Percentiles rank a stretch among this genome's conserved stretches.
Evolutionary conservation across 306 rosid genomes (phyloP).

Genomic region (Betula pendula): DNA sequence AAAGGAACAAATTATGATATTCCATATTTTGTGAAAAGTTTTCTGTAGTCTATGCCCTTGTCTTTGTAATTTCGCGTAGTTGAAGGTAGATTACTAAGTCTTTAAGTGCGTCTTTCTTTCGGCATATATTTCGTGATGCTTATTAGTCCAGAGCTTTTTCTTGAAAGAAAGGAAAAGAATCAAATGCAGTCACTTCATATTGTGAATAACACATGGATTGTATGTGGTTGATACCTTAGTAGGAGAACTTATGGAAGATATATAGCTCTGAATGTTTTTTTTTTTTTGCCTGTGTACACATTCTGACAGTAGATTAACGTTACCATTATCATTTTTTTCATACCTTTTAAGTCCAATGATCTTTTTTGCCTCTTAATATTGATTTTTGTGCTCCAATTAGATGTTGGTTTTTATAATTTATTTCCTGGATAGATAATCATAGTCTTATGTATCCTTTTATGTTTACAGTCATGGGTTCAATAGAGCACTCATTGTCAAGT

Average conservation of each 20-base stretch:
- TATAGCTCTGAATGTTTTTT: not conserved
- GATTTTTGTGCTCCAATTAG: not conserved
- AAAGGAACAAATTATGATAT: not conserved
- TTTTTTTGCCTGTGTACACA: not conserved
- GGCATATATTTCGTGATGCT: not conserved
- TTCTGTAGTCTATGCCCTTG: not conserved
- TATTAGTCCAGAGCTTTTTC: not conserved
- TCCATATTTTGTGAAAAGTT: not conserved
- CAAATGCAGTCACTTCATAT: not conserved
- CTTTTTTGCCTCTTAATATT: not conserved
- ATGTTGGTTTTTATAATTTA: not conserved
- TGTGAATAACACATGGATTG: not conserved
- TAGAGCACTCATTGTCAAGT: constrained; percentile 80
- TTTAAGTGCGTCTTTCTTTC: not conserved
- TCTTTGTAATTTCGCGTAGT: not conserved
- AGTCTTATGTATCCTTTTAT: not conserved
- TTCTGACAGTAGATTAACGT: not conserved
- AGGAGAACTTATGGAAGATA: not conserved
- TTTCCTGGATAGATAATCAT: constrained; percentile 9
- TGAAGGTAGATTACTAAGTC: not conserved
- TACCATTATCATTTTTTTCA: not conserved
- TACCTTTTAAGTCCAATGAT: not conserved
- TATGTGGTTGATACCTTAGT: not conserved
- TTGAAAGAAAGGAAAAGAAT: not conserved
- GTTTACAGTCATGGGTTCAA: constrained; percentile 86